These are phyloP conservation scores for Posidonia oceanica DNA, from an alignment of 116 monocot species.

Conservation along the genomic window DNA sequence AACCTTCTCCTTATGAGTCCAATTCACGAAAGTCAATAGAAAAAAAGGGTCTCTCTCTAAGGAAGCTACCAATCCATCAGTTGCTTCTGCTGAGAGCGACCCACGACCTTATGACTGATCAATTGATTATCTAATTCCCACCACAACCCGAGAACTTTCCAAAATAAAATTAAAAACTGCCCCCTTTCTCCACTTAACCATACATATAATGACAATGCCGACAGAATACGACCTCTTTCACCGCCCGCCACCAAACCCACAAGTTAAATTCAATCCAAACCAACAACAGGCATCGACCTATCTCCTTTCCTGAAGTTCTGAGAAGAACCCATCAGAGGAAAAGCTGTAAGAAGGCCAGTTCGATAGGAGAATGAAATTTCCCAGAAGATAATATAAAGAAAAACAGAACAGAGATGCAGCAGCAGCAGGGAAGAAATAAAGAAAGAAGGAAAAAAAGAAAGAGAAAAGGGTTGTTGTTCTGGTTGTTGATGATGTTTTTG, in stretches of 20 bases:
- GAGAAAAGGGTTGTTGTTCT: not conserved
- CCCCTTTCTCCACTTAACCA: not conserved
- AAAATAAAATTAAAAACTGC: not conserved
- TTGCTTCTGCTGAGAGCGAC: conserved; percentile 1
- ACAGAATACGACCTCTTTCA: conserved; percentile 34
- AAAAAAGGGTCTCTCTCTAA: not conserved
- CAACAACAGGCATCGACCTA: not conserved
- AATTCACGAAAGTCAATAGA: not conserved
- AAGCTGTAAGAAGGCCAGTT: not conserved
- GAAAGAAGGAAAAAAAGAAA: conserved; percentile 2
- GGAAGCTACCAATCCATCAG: not conserved
- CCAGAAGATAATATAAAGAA: not conserved
- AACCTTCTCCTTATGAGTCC: not conserved
- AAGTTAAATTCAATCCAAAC: conserved; percentile 1
- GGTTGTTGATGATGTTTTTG: not conserved
- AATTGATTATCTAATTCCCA: too few relatives aligned
- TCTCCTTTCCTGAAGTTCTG: not conserved
- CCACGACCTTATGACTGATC: not conserved
- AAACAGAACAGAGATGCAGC: not conserved
- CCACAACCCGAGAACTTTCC: too few relatives aligned
- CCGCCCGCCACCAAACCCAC: not conserved
- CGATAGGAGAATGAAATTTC: not conserved
- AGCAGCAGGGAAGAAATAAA: not conserved
- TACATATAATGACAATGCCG: conserved; percentile 22
- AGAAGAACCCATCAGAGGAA: conserved; percentile 20